These are phyloP conservation scores for Corylus americana DNA, from an alignment of 306 rosid species.

Conservation along the genomic window DNA sequence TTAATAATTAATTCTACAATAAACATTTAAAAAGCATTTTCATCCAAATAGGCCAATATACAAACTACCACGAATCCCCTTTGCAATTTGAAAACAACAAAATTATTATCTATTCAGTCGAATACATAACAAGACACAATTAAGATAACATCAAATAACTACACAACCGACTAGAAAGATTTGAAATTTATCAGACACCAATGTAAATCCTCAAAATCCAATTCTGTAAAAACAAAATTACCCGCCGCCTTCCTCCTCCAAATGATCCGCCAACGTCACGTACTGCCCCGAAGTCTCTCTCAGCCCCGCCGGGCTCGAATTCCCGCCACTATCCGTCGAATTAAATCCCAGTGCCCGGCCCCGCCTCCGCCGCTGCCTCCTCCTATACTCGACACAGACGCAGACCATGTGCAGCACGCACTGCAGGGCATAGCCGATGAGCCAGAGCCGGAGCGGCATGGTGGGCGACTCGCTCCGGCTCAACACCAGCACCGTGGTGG, in stretches of 20 bases:
- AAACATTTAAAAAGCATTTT: background rate
- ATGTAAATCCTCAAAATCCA: background rate
- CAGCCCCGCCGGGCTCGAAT: slow-evolving; percentile 43
- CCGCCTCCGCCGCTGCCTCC: slow-evolving; percentile 47
- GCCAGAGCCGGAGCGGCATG: slow-evolving; percentile 82
- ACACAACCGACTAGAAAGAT: background rate
- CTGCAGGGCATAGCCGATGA: slow-evolving; percentile 74
- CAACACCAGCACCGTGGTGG: slow-evolving; percentile 49
- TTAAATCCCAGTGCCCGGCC: slow-evolving; percentile 9
- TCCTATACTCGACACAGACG: slow-evolving; percentile 68
- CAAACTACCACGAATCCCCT: background rate
- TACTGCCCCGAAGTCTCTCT: slow-evolving; percentile 55
- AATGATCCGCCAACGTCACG: slow-evolving; percentile 44
- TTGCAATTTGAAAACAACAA: background rate
- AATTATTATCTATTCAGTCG: background rate
- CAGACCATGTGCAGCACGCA: slow-evolving; percentile 79
- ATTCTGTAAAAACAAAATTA: slow-evolving; percentile 24
- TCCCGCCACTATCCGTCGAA: slow-evolving; percentile 36
- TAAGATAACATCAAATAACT: background rate
- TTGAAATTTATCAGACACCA: slow-evolving; percentile 2
- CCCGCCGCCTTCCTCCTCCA: slow-evolving; percentile 65
- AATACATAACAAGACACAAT: background rate
- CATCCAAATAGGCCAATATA: slow-evolving; percentile 1
- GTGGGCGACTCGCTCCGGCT: slow-evolving; percentile 65
- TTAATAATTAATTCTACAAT: too few species aligned